Percentiles rank a stretch among this genome's conserved stretches.
These are phyloP conservation scores for Acmispon strigosus DNA, from an alignment of 306 rosid species.

Conservation along the genomic window DNA sequence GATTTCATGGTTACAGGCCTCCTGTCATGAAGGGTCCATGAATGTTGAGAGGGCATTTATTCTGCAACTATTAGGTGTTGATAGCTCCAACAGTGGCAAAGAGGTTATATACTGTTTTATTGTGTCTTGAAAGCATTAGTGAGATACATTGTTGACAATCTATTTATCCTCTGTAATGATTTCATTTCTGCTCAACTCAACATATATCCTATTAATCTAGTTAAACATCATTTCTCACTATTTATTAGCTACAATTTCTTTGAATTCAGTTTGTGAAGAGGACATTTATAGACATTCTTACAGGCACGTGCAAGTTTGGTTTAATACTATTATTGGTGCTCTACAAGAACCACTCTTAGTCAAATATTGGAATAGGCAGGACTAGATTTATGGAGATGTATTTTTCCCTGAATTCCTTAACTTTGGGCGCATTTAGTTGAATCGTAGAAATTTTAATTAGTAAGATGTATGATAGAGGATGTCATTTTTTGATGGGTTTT, in stretches of 20 bases:
- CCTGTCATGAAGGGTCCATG: conserved; percentile 65
- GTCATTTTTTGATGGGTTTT: not conserved
- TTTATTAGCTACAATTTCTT: conserved; percentile 1
- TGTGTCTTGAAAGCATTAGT: not conserved
- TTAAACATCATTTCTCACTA: not conserved
- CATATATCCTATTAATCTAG: not conserved
- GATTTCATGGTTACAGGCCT: conserved; percentile 46
- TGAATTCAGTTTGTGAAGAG: not conserved
- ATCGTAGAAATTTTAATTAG: not conserved
- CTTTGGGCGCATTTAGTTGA: conserved; percentile 3
- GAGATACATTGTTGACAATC: not conserved
- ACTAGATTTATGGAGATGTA: not conserved
- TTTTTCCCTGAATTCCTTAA: not conserved
- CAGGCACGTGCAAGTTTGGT: not conserved
- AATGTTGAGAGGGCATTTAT: conserved; percentile 79
- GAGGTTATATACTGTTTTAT: conserved; percentile 55
- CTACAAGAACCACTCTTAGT: not conserved
- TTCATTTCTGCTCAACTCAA: not conserved
- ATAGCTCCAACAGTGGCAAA: conserved; percentile 47
- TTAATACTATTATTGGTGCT: not conserved
- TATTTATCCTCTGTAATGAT: not conserved
- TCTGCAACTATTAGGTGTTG: conserved; percentile 62
- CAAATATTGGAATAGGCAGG: not conserved
- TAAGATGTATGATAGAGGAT: not conserved
- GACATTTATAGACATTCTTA: not conserved